These are phyloP conservation scores for Silene vulgaris DNA, from an alignment of 179 eudicot species.

Conservation along the genomic window DNA sequence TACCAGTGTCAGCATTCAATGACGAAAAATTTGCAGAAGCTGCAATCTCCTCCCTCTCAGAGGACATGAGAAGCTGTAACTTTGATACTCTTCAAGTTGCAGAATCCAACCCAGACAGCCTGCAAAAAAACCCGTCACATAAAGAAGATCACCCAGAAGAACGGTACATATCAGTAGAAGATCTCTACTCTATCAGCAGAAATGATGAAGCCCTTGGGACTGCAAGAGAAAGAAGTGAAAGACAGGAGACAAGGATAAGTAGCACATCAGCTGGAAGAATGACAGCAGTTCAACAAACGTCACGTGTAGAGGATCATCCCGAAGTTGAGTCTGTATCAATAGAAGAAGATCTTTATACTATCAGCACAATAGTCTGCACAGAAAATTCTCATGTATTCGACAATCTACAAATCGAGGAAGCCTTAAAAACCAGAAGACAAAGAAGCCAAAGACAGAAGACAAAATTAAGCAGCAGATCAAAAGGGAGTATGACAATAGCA, in stretches of 20 bases:
- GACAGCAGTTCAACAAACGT: slow-evolving; percentile 25
- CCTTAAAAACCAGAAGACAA: slow-evolving; percentile 33
- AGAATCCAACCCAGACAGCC: slow-evolving; percentile 20
- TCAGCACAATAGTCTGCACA: slow-evolving; percentile 33
- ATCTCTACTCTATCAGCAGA: slow-evolving; percentile 16
- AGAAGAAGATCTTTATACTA: slow-evolving; percentile 61
- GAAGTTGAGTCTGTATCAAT: slow-evolving; percentile 1
- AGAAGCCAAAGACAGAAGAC: slow-evolving; percentile 23
- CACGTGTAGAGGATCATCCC: slow-evolving; percentile 12
- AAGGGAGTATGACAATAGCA: slow-evolving; percentile 28
- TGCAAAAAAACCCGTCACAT: slow-evolving; percentile 14
- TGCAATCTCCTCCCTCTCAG: slow-evolving; percentile 51
- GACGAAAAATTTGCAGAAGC: slow-evolving; percentile 40
- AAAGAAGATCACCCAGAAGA: slow-evolving; percentile 5
- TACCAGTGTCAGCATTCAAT: slow-evolving; percentile 40
- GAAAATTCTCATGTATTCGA: slow-evolving; percentile 38
- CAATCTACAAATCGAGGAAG: slow-evolving; percentile 26
- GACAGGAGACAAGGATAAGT: slow-evolving; percentile 24
- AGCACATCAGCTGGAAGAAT: slow-evolving; percentile 27
- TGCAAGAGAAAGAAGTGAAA: slow-evolving; percentile 27
- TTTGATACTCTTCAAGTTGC: slow-evolving; percentile 28
- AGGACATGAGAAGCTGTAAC: slow-evolving; percentile 45
- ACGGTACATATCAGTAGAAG: slow-evolving; percentile 14
- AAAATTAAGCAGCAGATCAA: slow-evolving; percentile 28
- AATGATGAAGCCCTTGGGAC: slow-evolving; percentile 33